phyloP scores from a whole-genome alignment of 2,329 filamentous ascomycete species.

The Trichoderma hamatum region DNA sequence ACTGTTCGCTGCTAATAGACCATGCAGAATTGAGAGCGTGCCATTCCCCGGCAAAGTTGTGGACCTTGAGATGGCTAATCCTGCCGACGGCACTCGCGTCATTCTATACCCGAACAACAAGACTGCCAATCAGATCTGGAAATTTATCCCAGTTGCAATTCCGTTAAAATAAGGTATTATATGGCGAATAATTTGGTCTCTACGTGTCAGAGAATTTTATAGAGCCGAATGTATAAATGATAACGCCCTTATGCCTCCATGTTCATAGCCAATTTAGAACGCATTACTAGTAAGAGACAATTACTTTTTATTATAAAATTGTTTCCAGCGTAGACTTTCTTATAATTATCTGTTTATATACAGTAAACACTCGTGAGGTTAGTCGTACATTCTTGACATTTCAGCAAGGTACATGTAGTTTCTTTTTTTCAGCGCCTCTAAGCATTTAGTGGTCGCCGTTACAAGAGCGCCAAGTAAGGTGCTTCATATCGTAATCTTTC shows the following conservation, averaged over 20 bases:
- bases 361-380: too few species aligned
- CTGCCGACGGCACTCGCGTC: constrained; percentile 7
- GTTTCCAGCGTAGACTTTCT: too few species aligned
- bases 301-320: too few species aligned
- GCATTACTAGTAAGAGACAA: too few species aligned
- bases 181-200: background rate
- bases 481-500: background rate
- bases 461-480: background rate
- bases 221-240: too few species aligned
- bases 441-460: background rate
- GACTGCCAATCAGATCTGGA: constrained; percentile 7
- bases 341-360: too few species aligned
- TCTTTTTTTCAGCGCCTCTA: background rate
- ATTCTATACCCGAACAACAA: constrained; percentile 13
- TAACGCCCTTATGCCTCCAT: too few species aligned
- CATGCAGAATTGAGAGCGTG: constrained; percentile 9
- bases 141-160: background rate
- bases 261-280: too few species aligned
- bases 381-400: too few species aligned
- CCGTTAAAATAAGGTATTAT: background rate
- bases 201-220: background rate
- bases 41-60: background rate
- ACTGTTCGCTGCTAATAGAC: background rate
- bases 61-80: background rate
- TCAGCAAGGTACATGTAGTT: too few species aligned